phyloP scores from a whole-genome alignment of 169 alveolate species.

The Theileria orientalis region DNA sequence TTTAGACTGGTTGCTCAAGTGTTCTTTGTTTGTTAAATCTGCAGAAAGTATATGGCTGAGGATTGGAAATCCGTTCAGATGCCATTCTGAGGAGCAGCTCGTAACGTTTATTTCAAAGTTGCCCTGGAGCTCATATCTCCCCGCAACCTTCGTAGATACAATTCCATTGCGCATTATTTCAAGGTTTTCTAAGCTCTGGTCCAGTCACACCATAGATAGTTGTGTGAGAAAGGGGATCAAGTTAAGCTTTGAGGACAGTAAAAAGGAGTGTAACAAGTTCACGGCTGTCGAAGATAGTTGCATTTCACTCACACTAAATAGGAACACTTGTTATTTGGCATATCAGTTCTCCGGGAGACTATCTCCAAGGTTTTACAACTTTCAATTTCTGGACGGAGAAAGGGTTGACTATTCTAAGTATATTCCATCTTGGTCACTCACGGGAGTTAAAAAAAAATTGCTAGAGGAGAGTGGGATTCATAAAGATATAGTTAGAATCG shows the following conservation, averaged over 20 bases:
- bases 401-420: neutral
- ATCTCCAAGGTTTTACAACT: conserved; percentile 55
- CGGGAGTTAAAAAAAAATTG: conserved; percentile 8
- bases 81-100: conserved; percentile 41
- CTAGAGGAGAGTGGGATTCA: neutral
- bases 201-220: conserved; percentile 26
- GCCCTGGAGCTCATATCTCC: conserved; percentile 47
- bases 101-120: conserved; percentile 14
- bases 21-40: conserved; percentile 26
- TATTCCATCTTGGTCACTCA: conserved; percentile 59
- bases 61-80: conserved; percentile 64
- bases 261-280: neutral
- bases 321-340: conserved; percentile 67
- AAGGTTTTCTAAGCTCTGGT: conserved; percentile 56
- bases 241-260: neutral
- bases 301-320: conserved; percentile 49
- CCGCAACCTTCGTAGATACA: conserved; percentile 1
- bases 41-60: conserved; percentile 66
- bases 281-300: conserved; percentile 16
- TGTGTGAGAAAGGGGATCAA: conserved; percentile 42
- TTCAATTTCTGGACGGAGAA: neutral
- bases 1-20: conserved; percentile 44
- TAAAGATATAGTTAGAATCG: too few relatives aligned
- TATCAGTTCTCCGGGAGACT: conserved; percentile 61
- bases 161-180: conserved; percentile 47